Percentiles rank a stretch among this genome's conserved stretches.
Evolutionary conservation across 768 basidiomycete genomes (phyloP).

Genomic region (Macrocybe gigantea): DNA sequence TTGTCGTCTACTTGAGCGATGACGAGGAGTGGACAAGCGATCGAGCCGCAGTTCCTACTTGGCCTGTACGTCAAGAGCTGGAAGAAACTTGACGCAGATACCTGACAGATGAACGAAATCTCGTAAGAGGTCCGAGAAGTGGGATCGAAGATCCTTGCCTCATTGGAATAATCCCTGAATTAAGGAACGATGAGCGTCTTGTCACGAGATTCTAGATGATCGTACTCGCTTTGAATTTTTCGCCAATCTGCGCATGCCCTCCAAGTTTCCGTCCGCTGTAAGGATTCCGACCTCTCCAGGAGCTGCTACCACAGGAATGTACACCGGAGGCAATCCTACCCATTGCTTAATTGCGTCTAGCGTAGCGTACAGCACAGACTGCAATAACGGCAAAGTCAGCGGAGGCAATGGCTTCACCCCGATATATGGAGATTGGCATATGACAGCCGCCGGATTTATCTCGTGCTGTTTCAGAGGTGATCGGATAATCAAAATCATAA

Average conservation of each 20-base stretch:
- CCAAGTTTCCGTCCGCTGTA: slow-evolving; percentile 11
- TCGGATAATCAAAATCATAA: not conserved
- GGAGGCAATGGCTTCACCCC: slow-evolving; percentile 9
- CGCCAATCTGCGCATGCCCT: slow-evolving; percentile 14
- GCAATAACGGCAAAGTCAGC: slow-evolving; percentile 10
- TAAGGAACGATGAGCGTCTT: not conserved
- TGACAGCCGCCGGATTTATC: slow-evolving; percentile 20
- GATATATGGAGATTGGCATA: slow-evolving; percentile 28
- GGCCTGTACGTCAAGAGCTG: slow-evolving; percentile 9
- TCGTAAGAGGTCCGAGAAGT: not conserved
- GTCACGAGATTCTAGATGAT: not conserved
- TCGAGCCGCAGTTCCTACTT: slow-evolving; percentile 4
- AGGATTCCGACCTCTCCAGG: slow-evolving; percentile 23
- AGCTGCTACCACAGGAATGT: slow-evolving; percentile 20
- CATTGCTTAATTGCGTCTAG: slow-evolving; percentile 19
- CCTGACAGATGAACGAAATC: not conserved
- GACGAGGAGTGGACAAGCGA: slow-evolving; percentile 15
- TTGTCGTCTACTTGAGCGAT: slow-evolving; percentile 14
- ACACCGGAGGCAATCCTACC: slow-evolving; percentile 18
- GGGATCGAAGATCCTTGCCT: too few relatives aligned
- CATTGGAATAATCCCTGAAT: too few relatives aligned
- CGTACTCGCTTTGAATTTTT: slow-evolving; percentile 2
- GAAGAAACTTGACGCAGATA: slow-evolving; percentile 4
- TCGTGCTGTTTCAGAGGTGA: slow-evolving; percentile 8
- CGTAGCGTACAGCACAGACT: slow-evolving; percentile 12